phyloP scores from a whole-genome alignment of 352 stramenopile species.

The Thraustochytrium striatum region DNA sequence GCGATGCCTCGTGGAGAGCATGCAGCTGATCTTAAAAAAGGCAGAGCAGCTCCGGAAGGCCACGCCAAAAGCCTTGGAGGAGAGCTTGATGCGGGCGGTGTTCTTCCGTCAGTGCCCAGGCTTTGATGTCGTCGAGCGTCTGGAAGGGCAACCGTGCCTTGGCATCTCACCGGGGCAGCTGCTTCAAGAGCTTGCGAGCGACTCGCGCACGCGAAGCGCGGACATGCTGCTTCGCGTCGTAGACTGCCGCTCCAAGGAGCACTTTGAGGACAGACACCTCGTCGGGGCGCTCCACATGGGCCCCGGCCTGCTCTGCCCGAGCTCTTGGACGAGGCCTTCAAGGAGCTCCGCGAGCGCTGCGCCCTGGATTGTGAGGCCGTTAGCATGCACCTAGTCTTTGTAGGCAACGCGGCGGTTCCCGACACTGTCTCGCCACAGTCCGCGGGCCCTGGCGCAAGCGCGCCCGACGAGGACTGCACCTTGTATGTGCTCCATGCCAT shows the following conservation, averaged over 20 bases:
- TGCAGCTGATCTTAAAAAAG: slow-evolving; percentile 60
- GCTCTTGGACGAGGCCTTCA: background rate
- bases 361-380: background rate
- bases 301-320: slow-evolving; percentile 24
- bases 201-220: background rate
- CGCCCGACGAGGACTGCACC: background rate
- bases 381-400: slow-evolving; percentile 9
- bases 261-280: slow-evolving; percentile 20
- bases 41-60: slow-evolving; percentile 5
- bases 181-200: background rate
- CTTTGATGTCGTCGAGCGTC: slow-evolving; percentile 23
- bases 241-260: background rate
- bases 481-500: slow-evolving; percentile 22
- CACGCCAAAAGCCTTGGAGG: slow-evolving; percentile 54
- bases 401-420: background rate
- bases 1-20: slow-evolving; percentile 59
- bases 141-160: slow-evolving; percentile 9
- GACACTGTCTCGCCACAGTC: background rate
- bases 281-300: slow-evolving; percentile 39
- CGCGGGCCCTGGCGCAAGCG: background rate
- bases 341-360: background rate
- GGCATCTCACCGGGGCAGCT: slow-evolving; percentile 14
- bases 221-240: slow-evolving; percentile 21
- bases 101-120: slow-evolving; percentile 37
- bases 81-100: slow-evolving; percentile 70